These are phyloP conservation scores for Coemansia sp. DNA, from an alignment of 192 early-diverging fungal genomes.

Conservation along the genomic window DNA sequence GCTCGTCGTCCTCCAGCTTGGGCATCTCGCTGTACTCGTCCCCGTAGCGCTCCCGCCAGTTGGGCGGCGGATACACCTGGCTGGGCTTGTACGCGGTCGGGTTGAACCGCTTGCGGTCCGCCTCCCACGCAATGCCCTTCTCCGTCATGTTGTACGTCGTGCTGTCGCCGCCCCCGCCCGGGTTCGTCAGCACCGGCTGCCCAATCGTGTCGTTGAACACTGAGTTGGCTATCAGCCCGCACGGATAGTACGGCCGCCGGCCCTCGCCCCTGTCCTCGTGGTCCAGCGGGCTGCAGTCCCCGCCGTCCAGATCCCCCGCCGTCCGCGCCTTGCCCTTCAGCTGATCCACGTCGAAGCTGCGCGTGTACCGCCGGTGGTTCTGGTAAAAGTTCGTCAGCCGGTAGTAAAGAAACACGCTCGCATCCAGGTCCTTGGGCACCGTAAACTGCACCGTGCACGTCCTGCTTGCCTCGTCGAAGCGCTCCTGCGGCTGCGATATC, in stretches of 20 bases:
- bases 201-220: conserved; percentile 85
- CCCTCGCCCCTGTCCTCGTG: conserved; percentile 14
- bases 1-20: conserved; percentile 67
- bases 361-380: conserved; percentile 96
- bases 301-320: conserved; percentile 40
- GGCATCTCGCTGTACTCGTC: conserved; percentile 58
- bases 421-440: conserved; percentile 62
- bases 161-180: conserved; percentile 20
- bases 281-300: conserved; percentile 63
- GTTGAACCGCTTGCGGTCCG: conserved; percentile 72
- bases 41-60: conserved; percentile 70
- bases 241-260: conserved; percentile 78
- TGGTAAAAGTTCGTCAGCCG: conserved; percentile 98
- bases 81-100: conserved; percentile 54
- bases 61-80: conserved; percentile 78
- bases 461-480: conserved; percentile 45
- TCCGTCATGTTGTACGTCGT: conserved; percentile 60
- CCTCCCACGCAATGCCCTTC: conserved; percentile 84
- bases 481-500: conserved; percentile 45
- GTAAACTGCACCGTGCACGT: conserved; percentile 75
- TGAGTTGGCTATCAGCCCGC: conserved; percentile 97
- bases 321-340: conserved; percentile 64
- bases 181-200: conserved; percentile 57
- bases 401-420: conserved; percentile 92
- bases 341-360: conserved; percentile 81